Conservation (phyloP, 176 grass and related monocot species). For the Zizania latifolia region DNA sequence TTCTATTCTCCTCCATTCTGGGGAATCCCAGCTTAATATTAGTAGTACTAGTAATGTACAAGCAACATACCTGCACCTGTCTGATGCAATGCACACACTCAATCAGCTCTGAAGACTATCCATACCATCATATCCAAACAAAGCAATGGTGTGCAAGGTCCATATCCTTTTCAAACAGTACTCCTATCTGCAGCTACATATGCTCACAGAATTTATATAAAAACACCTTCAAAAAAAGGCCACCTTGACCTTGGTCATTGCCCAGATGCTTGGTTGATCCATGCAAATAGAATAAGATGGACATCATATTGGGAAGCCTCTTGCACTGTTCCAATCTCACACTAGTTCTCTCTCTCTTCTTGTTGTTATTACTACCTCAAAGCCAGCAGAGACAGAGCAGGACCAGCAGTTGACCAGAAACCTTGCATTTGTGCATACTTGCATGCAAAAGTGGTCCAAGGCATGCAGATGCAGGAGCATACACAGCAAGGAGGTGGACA, state of each 20-base stretch:
- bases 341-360: not conserved
- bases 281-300: not conserved
- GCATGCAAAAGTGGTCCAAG: constrained; percentile 5
- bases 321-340: not conserved
- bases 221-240: not conserved
- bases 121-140: not conserved
- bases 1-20: not conserved
- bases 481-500: constrained; percentile 2
- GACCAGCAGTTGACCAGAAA: constrained; percentile 1
- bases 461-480: not conserved
- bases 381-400: not conserved
- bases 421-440: not conserved
- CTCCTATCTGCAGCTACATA: not conserved
- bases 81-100: not conserved
- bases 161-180: constrained; percentile 15
- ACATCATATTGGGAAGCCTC: not conserved
- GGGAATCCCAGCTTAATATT: not conserved
- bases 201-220: not conserved
- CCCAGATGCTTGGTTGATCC: not conserved
- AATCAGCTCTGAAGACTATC: not conserved
- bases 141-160: not conserved
- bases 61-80: not conserved
- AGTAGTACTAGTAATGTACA: no score
- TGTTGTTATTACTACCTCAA: not conserved
- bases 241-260: not conserved